Percentiles rank a stretch among this genome's conserved stretches.
Conservation (phyloP, 2,329 filamentous ascomycete species). For the Acephala macrosclerotiorum region DNA sequence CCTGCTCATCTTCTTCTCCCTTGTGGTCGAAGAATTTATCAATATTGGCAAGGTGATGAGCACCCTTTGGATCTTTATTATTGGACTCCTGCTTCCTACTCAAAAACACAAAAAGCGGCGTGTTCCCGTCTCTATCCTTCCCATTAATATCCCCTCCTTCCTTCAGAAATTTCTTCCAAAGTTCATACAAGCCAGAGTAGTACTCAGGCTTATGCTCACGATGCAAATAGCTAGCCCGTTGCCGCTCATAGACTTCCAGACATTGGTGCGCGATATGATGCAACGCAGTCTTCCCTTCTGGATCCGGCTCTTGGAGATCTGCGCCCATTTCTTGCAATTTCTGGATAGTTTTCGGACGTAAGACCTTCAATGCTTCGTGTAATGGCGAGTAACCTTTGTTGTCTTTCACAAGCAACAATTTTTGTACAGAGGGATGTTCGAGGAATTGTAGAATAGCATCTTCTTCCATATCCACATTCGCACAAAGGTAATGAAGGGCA, state of each 20-base stretch:
- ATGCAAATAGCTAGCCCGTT: not conserved
- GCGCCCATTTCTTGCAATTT: constrained; percentile 35
- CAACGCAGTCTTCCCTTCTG: constrained; percentile 33
- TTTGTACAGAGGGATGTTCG: not conserved
- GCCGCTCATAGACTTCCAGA: constrained; percentile 5
- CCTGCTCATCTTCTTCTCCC: no score
- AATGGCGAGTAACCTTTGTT: constrained; percentile 9
- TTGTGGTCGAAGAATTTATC: constrained; percentile 15
- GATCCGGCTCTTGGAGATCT: constrained; percentile 31
- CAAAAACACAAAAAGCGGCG: constrained; percentile 27
- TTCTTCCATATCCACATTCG: constrained; percentile 34
- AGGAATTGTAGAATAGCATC: constrained; percentile 35
- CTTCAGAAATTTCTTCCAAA: constrained; percentile 16
- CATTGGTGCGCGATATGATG: constrained; percentile 37
- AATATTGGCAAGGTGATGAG: constrained; percentile 15
- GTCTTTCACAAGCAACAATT: not conserved
- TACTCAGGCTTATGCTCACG: not conserved
- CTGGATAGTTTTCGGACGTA: constrained; percentile 23
- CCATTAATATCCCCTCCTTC: constrained; percentile 29
- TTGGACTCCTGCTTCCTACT: not conserved
- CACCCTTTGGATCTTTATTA: not conserved
- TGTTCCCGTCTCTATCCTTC: constrained; percentile 26
- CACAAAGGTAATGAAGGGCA: constrained; percentile 30
- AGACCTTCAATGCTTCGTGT: constrained; percentile 7
- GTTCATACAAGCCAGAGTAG: not conserved